Evolutionary conservation across 2,329 filamentous ascomycete species (phyloP).

Genomic region (Curvularia sp.): DNA sequence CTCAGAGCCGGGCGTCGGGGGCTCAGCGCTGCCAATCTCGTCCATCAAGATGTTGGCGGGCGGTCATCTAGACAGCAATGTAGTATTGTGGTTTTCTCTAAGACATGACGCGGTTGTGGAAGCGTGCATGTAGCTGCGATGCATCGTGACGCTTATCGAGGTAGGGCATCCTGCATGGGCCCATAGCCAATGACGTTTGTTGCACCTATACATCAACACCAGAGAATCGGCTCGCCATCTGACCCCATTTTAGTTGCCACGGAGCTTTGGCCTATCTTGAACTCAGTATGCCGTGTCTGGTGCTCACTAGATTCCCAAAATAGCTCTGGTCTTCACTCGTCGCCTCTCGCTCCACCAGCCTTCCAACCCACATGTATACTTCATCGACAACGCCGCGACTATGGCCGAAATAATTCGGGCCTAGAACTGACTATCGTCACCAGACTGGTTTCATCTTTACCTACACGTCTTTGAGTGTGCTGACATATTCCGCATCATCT

Average conservation of each 20-base stretch:
- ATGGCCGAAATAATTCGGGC: not conserved
- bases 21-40: conserved; percentile 39
- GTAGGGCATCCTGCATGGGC: conserved; percentile 19
- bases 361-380: not conserved
- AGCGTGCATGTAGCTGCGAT: conserved; percentile 6
- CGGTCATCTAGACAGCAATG: conserved; percentile 30
- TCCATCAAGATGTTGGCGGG: conserved; percentile 33
- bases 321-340: not conserved
- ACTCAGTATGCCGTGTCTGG: not conserved
- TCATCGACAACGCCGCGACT: conserved; percentile 1
- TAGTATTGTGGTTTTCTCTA: conserved; percentile 3
- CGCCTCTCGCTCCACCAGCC: not conserved
- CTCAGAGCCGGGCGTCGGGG: conserved; percentile 26
- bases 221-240: not conserved
- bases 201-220: conserved; percentile 4
- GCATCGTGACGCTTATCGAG: conserved; percentile 17
- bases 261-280: not conserved
- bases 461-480: conserved; percentile 7
- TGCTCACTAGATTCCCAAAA: not conserved
- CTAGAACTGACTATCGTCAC: not conserved
- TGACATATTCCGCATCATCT: conserved; percentile 18
- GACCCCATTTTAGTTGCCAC: not conserved
- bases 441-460: not conserved
- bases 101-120: conserved; percentile 14
- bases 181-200: conserved; percentile 18